These are phyloP conservation scores for Russula sp. DNA, from an alignment of 768 basidiomycete genomes.

Conservation along the genomic window DNA sequence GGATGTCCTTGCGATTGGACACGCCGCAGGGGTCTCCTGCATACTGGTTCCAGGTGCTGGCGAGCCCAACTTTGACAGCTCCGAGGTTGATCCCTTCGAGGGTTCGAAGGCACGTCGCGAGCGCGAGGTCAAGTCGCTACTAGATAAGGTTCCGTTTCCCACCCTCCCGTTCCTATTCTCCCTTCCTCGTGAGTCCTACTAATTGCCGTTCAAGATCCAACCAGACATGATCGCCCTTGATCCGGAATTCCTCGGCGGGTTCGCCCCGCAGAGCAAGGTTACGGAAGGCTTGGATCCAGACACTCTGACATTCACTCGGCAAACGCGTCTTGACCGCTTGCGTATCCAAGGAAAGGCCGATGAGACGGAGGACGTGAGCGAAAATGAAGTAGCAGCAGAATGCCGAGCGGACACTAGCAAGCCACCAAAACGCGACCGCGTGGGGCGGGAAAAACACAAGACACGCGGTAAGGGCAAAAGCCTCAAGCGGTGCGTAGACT, in stretches of 20 bases:
- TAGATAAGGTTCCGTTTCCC: constrained; percentile 59
- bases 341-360: constrained; percentile 69
- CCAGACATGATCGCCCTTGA: constrained; percentile 88
- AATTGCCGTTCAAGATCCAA: constrained; percentile 53
- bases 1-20: constrained; percentile 76
- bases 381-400: constrained; percentile 29
- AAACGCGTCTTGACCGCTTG: constrained; percentile 72
- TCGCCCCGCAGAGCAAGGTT: constrained; percentile 54
- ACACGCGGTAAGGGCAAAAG: constrained; percentile 87
- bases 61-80: constrained; percentile 90
- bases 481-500: constrained; percentile 52
- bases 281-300: constrained; percentile 40
- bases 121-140: constrained; percentile 79
- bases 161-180: constrained; percentile 6
- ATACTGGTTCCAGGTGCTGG: constrained; percentile 89
- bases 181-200: not conserved
- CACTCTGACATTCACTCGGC: constrained; percentile 57
- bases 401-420: constrained; percentile 31
- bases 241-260: constrained; percentile 64
- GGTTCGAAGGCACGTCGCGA: constrained; percentile 73
- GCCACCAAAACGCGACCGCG: constrained; percentile 27
- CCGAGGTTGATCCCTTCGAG: constrained; percentile 94
- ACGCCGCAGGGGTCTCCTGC: constrained; percentile 69
- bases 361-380: constrained; percentile 44
- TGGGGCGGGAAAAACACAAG: constrained; percentile 58